These are phyloP conservation scores for Sinapis alba DNA, from an alignment of 441 rosid genomes.

Conservation along the genomic window DNA sequence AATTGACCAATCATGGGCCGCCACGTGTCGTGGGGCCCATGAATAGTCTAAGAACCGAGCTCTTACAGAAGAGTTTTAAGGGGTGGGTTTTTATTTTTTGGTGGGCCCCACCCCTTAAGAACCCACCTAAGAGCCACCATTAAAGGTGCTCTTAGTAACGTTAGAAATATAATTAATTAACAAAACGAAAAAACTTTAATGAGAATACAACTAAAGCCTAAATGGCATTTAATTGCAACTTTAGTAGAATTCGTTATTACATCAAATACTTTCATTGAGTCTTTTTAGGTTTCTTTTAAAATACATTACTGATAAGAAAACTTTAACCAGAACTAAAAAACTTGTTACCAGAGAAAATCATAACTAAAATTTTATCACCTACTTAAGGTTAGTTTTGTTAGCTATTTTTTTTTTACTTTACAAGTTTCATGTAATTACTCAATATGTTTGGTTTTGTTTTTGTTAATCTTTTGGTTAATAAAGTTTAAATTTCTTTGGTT, in stretches of 20 bases:
- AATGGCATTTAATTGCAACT: background rate
- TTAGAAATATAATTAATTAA: background rate
- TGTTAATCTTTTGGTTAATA: background rate
- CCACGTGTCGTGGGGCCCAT: too few relatives aligned
- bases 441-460: background rate
- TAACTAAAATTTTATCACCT: background rate
- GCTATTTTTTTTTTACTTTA: background rate
- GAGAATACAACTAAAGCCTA: background rate
- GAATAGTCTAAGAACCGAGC: too few relatives aligned
- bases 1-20: too few relatives aligned
- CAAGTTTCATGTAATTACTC: background rate
- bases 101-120: too few relatives aligned
- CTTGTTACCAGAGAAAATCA: background rate
- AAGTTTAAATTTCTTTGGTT: background rate
- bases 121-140: too few relatives aligned
- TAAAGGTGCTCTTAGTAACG: background rate
- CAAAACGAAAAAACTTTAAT: background rate
- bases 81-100: too few relatives aligned
- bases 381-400: background rate
- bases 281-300: background rate
- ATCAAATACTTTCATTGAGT: background rate
- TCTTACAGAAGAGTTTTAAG: too few relatives aligned
- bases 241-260: background rate
- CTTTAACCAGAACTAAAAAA: background rate
- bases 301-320: background rate